Base-by-base conservation (phyloP, 106 monocot species). In the Platanthera guangdongensis region DNA sequence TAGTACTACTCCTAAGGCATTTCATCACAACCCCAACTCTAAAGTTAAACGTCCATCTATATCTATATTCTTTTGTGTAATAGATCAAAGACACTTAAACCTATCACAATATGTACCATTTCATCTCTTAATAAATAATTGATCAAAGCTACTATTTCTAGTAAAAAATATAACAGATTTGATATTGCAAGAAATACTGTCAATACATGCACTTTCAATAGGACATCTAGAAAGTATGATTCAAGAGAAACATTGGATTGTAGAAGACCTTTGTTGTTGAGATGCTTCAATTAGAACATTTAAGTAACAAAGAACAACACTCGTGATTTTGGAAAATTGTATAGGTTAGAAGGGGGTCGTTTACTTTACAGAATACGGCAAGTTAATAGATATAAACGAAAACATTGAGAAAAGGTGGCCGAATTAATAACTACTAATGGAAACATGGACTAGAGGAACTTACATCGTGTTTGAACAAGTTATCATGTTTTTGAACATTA, bases 401-500 rank as follows among this genome's bases (percentile, higher is more conserved):
- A 8, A 53, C 52, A 53, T 1, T 53, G 8, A 53, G 13, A 53
- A 13, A 53, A 53, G 5, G 13, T 4, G 13, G 52, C 52, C 52
- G 52, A 53, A 53, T 4, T 13, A 53, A 53, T 53, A 53, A 10
- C 52, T 52, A 52, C 10, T 5, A 53, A 53, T 53, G 8, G 28
- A 65, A 65, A 30, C 11, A 63, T 32, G 25, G 13, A 65, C 18
- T 8, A 21, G 8, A 65, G 32, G 47, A 32, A 70, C 70, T 47
- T 48, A 70, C 70, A 7, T 70, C 70, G 47, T 70, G 47, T 47
- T 48, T 70, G 9, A 48, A 70, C n/a, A n/a, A n/a, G 46, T 70
- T 48, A 70, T 70, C 70, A 4, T 46, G 10, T 47, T 15, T 18
- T 15, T 47, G 70, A 16, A 15, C 47, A 70, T 47, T 48, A 46